These are phyloP conservation scores for Diplodia scrobiculata DNA, from an alignment of 2,329 filamentous ascomycete genomes.

Conservation along the genomic window DNA sequence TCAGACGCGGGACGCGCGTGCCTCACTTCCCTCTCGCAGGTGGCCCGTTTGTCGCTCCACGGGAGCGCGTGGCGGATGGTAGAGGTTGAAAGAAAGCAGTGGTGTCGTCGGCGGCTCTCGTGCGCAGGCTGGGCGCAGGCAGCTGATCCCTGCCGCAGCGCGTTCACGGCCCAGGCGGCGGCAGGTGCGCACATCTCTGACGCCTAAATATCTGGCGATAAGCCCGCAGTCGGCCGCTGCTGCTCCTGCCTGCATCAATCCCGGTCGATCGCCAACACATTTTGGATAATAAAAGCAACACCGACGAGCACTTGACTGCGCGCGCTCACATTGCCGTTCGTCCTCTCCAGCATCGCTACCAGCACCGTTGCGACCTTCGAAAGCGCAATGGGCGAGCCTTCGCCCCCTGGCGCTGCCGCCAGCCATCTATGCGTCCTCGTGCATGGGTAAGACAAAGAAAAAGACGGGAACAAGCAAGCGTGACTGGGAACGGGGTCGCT, in stretches of 20 bases:
- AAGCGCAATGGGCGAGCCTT: conserved; percentile 31
- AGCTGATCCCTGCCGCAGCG: conserved; percentile 1
- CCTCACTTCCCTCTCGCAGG: background rate
- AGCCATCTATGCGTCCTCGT: conserved; percentile 76
- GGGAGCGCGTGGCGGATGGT: conserved; percentile 3
- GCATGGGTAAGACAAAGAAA: conserved; percentile 62
- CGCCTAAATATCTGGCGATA: conserved; percentile 17
- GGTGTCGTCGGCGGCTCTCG: conserved; percentile 10
- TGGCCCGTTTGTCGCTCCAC: background rate
- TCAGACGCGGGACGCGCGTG: background rate
- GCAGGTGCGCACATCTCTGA: conserved; percentile 7
- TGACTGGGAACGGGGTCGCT: too few species aligned
- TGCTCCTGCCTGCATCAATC: background rate
- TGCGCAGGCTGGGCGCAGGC: background rate
- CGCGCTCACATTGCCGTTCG: conserved; percentile 33
- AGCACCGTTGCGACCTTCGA: conserved; percentile 30
- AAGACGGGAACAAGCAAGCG: background rate
- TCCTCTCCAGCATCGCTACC: conserved; percentile 36
- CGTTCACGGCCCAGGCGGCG: background rate
- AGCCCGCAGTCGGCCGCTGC: background rate
- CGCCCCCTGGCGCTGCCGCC: conserved; percentile 29
- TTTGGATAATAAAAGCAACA: conserved; percentile 19
- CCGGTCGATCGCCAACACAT: conserved; percentile 3
- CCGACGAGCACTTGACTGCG: conserved; percentile 27
- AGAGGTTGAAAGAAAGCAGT: background rate